Percentiles rank a stretch among this genome's conserved stretches.
phyloP scores from a whole-genome alignment of 345 rosid species.

The Firmiana major region DNA sequence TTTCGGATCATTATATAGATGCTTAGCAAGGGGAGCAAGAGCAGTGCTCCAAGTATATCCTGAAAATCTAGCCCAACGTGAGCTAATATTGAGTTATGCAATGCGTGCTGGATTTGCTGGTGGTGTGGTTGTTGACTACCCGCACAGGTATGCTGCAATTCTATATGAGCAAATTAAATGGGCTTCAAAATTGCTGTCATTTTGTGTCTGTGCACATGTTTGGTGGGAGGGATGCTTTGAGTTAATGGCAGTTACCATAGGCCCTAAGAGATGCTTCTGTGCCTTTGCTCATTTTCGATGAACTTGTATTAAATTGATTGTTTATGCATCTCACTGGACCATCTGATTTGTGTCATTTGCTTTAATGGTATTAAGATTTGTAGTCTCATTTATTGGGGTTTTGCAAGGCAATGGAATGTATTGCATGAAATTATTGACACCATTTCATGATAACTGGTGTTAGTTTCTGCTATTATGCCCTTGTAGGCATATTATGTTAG shows the following conservation, averaged over 20 bases:
- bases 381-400: background rate
- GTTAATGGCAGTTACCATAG: background rate
- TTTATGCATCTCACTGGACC: background rate
- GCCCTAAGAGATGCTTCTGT: background rate
- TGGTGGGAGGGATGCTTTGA: background rate
- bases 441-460: background rate
- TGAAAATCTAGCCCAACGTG: slow-evolving; percentile 73
- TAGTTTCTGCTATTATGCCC: background rate
- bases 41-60: slow-evolving; percentile 93
- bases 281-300: background rate
- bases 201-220: background rate
- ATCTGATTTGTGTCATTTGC: background rate
- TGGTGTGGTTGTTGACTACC: slow-evolving; percentile 86
- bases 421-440: background rate
- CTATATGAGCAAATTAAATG: background rate
- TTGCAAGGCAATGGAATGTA: background rate
- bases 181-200: background rate
- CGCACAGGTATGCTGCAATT: slow-evolving; percentile 62
- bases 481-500: background rate
- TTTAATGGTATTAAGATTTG: background rate
- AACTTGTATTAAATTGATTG: background rate
- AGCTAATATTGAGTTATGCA: slow-evolving; percentile 73
- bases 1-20: slow-evolving; percentile 75
- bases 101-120: slow-evolving; percentile 93
- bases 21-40: slow-evolving; percentile 87